Conservation (phyloP, 1,284 basidiomycete species). For the Marasmius tenuissimus region DNA sequence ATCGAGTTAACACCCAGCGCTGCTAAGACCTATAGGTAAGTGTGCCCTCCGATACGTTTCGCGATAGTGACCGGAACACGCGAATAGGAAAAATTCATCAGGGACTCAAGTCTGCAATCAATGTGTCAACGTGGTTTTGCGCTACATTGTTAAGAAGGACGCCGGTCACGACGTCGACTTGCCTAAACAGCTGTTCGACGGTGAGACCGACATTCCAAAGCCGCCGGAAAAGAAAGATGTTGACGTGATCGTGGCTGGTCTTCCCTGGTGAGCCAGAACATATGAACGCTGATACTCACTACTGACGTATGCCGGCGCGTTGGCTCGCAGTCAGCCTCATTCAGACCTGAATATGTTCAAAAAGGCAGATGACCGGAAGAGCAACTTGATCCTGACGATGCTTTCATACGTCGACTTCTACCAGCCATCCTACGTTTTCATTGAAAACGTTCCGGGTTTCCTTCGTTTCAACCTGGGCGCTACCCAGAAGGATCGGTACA, state of each 20-base stretch:
- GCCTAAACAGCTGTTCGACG: conserved; percentile 29
- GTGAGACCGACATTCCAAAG: conserved; percentile 35
- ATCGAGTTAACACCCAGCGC: conserved; percentile 72
- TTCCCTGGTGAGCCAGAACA: conserved; percentile 61
- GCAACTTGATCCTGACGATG: conserved; percentile 54
- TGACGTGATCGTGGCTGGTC: conserved; percentile 64
- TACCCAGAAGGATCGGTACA: conserved; percentile 44
- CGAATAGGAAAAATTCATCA: conserved; percentile 46
- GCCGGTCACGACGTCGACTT: conserved; percentile 35
- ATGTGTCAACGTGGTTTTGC: conserved; percentile 61
- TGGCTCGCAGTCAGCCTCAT: conserved; percentile 48
- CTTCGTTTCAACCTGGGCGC: conserved; percentile 54
- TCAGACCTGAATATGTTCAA: conserved; percentile 57
- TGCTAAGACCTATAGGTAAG: conserved; percentile 60
- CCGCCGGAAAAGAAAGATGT: conserved; percentile 53
- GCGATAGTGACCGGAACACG: not conserved
- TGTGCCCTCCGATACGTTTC: not conserved
- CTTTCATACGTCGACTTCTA: conserved; percentile 67
- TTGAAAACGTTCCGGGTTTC: conserved; percentile 78
- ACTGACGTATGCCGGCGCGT: not conserved
- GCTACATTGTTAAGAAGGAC: conserved; percentile 50
- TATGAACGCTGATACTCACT: conserved; percentile 2
- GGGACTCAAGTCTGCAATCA: conserved; percentile 49
- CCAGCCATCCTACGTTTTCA: conserved; percentile 57
- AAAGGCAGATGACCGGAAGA: conserved; percentile 51